Evolutionary conservation across 2,329 filamentous ascomycete genomes (phyloP), one percentile per base, ranked within the genome.

Genomic region (Colletotrichum noveboracense): DNA sequence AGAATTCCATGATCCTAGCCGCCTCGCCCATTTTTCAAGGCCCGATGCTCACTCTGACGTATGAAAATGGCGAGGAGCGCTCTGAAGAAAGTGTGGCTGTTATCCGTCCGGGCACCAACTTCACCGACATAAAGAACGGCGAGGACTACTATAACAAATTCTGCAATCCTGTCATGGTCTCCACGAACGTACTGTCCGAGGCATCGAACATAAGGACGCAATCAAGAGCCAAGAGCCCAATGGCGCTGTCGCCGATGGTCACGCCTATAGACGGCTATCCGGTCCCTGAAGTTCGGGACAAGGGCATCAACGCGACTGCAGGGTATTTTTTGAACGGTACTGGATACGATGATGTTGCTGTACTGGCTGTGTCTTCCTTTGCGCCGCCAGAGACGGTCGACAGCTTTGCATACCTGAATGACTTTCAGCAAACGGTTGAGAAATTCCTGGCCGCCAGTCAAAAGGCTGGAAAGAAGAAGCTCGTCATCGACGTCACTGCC

Each of bases 401-500:
- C 28, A 48, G 67, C 10, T 8, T 71, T 10, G 78, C 78, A 28
- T 84, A 83, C 70, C 66, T 82, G n/a, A 79, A 70, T 30, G 71
- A 79, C 43, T 82, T 86, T 64, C 80, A 82, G 52, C 71, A 82
- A 16, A 83, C 83, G 12, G 77, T 81, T 1, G 70, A 76, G 32
- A 56, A 73, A 3, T 83, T 83, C 73, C 74, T 83, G 4, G 71
- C 56, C 21, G 61, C 76, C n/a, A 81, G 79, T 43, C 85, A 86
- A 71, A 84, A 85, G 9, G 86, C 85, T 2, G 89, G 88, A 71
- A 92, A 91, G 82, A 91, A 87, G 61, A 91, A 91, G 80, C 87
- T 93, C 0, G 88, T 93, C 16, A 84, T 93, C 32, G 91, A 93
- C 77, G 82, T 93, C 8, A 87, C 87, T 4, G 87, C 86, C 64